Evolutionary conservation across 306 rosid species (phyloP).

Genomic region (Geum urbanum): DNA sequence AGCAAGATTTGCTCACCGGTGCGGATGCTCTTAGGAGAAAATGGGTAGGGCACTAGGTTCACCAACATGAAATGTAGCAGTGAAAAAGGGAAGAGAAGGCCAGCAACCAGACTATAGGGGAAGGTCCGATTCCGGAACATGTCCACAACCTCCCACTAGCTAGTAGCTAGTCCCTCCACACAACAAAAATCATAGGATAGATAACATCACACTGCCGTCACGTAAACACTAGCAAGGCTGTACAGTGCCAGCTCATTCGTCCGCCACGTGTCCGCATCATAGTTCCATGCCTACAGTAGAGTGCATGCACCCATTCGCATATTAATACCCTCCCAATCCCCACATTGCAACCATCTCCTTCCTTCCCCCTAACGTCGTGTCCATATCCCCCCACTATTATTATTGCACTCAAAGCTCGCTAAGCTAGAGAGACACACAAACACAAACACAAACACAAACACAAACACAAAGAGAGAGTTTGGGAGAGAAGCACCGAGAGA

Average conservation of each 20-base stretch:
- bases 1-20: no score
- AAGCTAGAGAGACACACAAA: conserved; percentile 31
- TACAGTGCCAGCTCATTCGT: conserved; percentile 49
- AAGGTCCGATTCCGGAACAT: conserved; percentile 19
- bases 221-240: conserved; percentile 50
- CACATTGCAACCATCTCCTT: conserved; percentile 27
- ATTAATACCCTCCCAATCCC: conserved; percentile 50
- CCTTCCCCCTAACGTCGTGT: conserved; percentile 23
- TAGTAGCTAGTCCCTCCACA: conserved; percentile 10
- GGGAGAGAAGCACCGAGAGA: conserved; percentile 16
- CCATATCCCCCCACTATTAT: conserved; percentile 27
- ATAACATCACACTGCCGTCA: conserved; percentile 58
- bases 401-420: conserved; percentile 42
- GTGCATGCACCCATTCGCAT: conserved; percentile 24
- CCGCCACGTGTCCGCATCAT: conserved; percentile 48
- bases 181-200: conserved; percentile 47
- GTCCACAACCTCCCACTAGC: conserved; percentile 29
- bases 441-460: conserved; percentile 19
- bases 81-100: conserved; percentile 19
- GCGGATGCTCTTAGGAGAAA: no score
- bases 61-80: conserved; percentile 6
- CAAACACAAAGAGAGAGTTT: conserved; percentile 29
- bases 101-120: conserved; percentile 26
- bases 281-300: conserved; percentile 12
- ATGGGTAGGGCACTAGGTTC: neutral